Conservation (phyloP, 345 rosid genomes). For the Eucalyptus melliodora region DNA sequence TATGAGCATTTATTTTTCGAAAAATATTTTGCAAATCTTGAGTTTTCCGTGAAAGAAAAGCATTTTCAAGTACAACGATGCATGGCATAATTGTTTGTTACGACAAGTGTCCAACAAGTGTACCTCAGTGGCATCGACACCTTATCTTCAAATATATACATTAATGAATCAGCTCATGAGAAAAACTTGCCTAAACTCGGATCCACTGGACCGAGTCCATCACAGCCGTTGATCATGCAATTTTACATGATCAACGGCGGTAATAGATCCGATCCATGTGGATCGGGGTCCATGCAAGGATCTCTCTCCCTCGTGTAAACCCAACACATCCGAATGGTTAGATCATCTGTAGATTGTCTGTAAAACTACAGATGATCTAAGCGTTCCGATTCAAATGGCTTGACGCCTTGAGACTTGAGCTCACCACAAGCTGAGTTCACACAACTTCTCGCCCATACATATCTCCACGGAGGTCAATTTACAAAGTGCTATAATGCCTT, state of each 20-base stretch:
- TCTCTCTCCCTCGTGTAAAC: not conserved
- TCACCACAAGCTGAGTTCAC: not conserved
- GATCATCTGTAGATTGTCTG: not conserved
- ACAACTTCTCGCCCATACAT: not conserved
- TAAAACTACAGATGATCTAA: not conserved
- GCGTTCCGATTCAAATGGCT: not conserved
- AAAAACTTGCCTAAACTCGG: not conserved
- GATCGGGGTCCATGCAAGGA: not conserved
- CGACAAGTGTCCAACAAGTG: not conserved
- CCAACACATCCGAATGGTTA: not conserved
- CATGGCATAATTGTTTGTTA: not conserved
- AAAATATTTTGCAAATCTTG: not conserved
- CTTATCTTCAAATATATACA: not conserved
- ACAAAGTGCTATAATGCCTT: not conserved
- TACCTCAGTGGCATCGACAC: not conserved
- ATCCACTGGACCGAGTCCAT: not conserved
- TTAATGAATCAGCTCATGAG: not conserved
- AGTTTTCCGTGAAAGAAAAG: not conserved
- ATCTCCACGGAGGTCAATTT: not conserved
- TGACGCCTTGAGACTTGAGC: not conserved
- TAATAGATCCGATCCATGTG: not conserved
- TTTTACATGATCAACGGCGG: not conserved
- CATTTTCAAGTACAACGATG: fast-evolving
- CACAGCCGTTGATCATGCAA: not conserved
- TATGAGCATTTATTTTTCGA: too few relatives aligned